Base-by-base conservation (phyloP, 2,329 filamentous ascomycete species). In the Lecanicillium sp. region DNA sequence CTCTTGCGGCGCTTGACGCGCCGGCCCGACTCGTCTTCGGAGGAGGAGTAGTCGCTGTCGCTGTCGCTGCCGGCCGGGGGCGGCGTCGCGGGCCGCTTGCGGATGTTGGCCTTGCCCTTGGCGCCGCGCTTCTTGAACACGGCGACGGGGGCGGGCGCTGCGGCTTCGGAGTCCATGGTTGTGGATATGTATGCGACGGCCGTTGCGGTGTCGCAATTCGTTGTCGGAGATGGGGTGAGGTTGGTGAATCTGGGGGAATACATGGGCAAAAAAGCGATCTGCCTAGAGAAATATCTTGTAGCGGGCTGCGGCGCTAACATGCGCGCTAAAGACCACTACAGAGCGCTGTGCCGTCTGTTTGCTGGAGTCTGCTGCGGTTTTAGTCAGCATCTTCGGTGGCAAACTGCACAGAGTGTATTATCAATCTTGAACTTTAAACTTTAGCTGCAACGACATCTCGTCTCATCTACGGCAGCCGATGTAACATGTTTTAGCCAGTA, bases 41-140 rank as follows among this genome's bases (percentile, higher is more conserved):
- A 85, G 4, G 85, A 88, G 30, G 81, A 86, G 62, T 79, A 85
- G 62, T 77, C 79, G 55, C 70, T 72, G 52, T 82, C 77, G 49
- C 77, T 81, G 58, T 78, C 77, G 57, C 70, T 74, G 54, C 77
- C 75, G 44, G 78, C 79, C 11, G 85, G 83, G 5, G 88, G 86
- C 45, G 89, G 88, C 30, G 89, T 87, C 23, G 84, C 81, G 17
- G 86, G 79, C 55, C 87, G 82, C 72, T 95, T 95, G 61, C 90
- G 82, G 47, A 90, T 72, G 60, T 83, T 90, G 42, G 83, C 77
- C 61, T 87, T 90, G 53, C 77, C 78, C 63, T 90, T 94, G 60
- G 78, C 78, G 55, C 81, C 77, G 63, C 90, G 81, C 67, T 93
- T 95, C 67, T 95, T 96, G 78, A 96, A 96, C 44, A 87, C 66